These are phyloP conservation scores for Monilinia aucupariae DNA, from an alignment of 2,329 filamentous ascomycete genomes.

Conservation along the genomic window DNA sequence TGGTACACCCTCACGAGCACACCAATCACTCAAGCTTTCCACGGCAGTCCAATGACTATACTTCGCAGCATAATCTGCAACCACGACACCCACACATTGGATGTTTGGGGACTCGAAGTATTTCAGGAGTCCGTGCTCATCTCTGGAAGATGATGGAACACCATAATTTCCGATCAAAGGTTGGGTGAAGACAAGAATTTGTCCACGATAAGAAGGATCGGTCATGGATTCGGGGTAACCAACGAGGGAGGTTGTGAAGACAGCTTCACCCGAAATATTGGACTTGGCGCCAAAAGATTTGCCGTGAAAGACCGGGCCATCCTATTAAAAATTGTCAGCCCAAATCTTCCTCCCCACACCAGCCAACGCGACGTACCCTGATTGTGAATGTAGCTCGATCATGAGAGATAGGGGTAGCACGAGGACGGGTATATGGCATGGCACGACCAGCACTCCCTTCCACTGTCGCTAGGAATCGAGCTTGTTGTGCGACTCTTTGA, in stretches of 20 bases:
- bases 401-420: conserved; percentile 61
- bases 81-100: conserved; percentile 91
- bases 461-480: conserved; percentile 58
- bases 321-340: conserved; percentile 45
- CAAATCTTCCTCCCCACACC: not conserved
- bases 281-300: conserved; percentile 94
- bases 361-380: conserved; percentile 51
- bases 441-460: conserved; percentile 64
- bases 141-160: conserved; percentile 78
- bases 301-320: conserved; percentile 92
- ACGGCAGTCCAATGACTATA: conserved; percentile 99
- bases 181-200: conserved; percentile 98
- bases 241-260: conserved; percentile 96
- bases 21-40: conserved; percentile 89
- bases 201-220: conserved; percentile 81
- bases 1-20: conserved; percentile 89
- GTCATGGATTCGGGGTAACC: conserved; percentile 96
- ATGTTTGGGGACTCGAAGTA: conserved; percentile 99
- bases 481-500: conserved; percentile 34
- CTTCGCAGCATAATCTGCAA: conserved; percentile 85
- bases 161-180: conserved; percentile 98
- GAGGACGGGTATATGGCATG: conserved; percentile 54
- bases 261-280: conserved; percentile 96
- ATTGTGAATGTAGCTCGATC: conserved; percentile 92
- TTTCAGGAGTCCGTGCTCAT: conserved; percentile 85